phyloP scores from a whole-genome alignment of 768 basidiomycete genomes.

The Panus rudis region DNA sequence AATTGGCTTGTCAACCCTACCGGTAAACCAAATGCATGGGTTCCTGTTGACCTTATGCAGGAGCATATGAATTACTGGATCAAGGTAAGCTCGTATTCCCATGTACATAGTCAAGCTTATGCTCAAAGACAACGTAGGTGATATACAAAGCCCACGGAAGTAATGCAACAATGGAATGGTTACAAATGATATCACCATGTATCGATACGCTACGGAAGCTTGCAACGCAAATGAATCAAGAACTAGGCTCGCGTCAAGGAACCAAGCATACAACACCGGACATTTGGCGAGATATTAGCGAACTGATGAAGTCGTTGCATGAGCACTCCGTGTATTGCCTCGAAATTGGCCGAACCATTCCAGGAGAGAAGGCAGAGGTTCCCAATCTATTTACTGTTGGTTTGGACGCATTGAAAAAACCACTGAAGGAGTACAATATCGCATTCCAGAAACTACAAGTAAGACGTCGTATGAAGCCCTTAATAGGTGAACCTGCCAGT shows the following conservation, averaged over 20 bases:
- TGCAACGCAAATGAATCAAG: conserved; percentile 16
- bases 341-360: neutral
- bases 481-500: too few relatives aligned
- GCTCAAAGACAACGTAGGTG: too few relatives aligned
- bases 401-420: too few relatives aligned
- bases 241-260: conserved; percentile 26
- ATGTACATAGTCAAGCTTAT: too few relatives aligned
- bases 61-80: conserved; percentile 30
- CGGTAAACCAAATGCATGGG: conserved; percentile 16
- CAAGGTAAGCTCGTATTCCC: conserved; percentile 17
- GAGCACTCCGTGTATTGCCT: neutral
- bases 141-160: conserved; percentile 27
- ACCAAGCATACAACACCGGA: conserved; percentile 23
- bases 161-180: conserved; percentile 30
- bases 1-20: conserved; percentile 30
- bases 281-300: conserved; percentile 7
- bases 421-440: conserved; percentile 1
- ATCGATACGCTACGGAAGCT: conserved; percentile 21
- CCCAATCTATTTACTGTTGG: neutral
- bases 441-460: neutral
- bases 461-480: neutral
- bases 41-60: conserved; percentile 27
- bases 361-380: neutral
- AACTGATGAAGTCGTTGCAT: neutral
- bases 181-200: conserved; percentile 24